Percentiles rank a stretch among this genome's conserved stretches.
Evolutionary conservation across 768 basidiomycete genomes (phyloP).

Genomic region (Cyathus striatus): DNA sequence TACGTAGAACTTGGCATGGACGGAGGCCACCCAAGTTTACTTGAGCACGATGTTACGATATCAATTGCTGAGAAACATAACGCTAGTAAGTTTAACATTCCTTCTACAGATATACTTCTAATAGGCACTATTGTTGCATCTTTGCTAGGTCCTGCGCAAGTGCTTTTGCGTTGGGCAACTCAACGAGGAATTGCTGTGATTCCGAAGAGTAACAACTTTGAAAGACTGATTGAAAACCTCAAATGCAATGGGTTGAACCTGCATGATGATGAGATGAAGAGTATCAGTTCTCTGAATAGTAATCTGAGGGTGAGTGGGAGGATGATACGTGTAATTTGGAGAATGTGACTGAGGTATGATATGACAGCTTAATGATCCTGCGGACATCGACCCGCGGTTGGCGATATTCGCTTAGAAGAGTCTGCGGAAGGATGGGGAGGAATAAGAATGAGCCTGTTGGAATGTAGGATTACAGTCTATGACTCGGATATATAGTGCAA

Average conservation of each 20-base stretch:
- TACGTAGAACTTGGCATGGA: conserved; percentile 65
- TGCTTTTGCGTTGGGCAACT: conserved; percentile 76
- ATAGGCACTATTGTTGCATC: conserved; percentile 2
- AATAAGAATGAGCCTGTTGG: too few species aligned
- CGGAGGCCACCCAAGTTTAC: conserved; percentile 45
- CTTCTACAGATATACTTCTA: background rate
- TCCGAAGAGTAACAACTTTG: conserved; percentile 57
- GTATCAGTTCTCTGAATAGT: conserved; percentile 55
- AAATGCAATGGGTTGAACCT: conserved; percentile 39
- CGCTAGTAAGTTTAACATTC: conserved; percentile 54
- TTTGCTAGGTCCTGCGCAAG: conserved; percentile 54
- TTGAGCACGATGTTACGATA: conserved; percentile 41
- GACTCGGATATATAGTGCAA: background rate
- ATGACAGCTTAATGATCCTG: conserved; percentile 64
- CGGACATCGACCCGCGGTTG: conserved; percentile 57
- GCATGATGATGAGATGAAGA: conserved; percentile 48
- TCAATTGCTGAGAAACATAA: conserved; percentile 41
- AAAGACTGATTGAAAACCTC: conserved; percentile 49
- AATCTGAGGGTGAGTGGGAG: conserved; percentile 61
- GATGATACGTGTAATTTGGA: too few species aligned
- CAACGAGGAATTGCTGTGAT: conserved; percentile 72
- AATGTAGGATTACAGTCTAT: background rate
- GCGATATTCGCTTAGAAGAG: conserved; percentile 61
- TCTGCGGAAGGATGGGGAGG: too few species aligned
- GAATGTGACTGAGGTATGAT: conserved; percentile 1